These are phyloP conservation scores for Acephala macrosclerotiorum DNA, from an alignment of 2,329 filamentous ascomycete species.

Conservation along the genomic window DNA sequence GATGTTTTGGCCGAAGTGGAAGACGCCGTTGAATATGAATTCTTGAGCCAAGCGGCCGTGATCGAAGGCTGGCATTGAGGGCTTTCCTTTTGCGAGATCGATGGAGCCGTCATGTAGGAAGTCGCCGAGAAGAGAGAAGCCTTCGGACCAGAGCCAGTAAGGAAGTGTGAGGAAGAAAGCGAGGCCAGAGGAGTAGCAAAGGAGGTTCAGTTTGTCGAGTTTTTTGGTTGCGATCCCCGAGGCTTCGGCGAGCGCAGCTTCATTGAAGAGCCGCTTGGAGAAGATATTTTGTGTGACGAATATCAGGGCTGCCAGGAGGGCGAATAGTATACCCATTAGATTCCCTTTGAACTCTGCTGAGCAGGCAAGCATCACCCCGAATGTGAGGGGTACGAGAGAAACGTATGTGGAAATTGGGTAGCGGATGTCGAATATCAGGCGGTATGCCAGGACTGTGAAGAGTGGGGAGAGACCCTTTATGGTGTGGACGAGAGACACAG, in stretches of 20 bases:
- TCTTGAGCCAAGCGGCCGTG: slow-evolving; percentile 80
- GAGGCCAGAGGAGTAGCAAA: slow-evolving; percentile 96
- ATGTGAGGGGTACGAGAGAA: slow-evolving; percentile 86
- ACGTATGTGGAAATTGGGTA: slow-evolving; percentile 89
- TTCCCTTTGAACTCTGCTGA: slow-evolving; percentile 91
- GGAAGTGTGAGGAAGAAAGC: slow-evolving; percentile 89
- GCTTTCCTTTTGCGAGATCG: slow-evolving; percentile 60
- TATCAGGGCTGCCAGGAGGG: slow-evolving; percentile 87
- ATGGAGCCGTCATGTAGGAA: slow-evolving; percentile 84
- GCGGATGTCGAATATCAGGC: slow-evolving; percentile 84
- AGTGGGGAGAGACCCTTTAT: slow-evolving; percentile 97
- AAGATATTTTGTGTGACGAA: slow-evolving; percentile 99
- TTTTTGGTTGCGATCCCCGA: slow-evolving; percentile 77
- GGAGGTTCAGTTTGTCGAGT: slow-evolving; percentile 93
- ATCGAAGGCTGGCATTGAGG: slow-evolving; percentile 66
- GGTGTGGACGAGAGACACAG: slow-evolving; percentile 95
- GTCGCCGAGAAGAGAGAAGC: slow-evolving; percentile 77
- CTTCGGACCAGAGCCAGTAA: slow-evolving; percentile 94
- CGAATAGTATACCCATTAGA: slow-evolving; percentile 87
- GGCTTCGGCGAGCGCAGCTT: slow-evolving; percentile 83
- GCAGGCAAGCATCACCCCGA: slow-evolving; percentile 96
- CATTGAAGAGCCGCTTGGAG: slow-evolving; percentile 97
- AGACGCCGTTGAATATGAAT: slow-evolving; percentile 95
- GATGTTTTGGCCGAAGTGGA: slow-evolving; percentile 96
- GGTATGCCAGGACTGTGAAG: slow-evolving; percentile 94